Evolutionary conservation across 2,329 filamentous ascomycete genomes (phyloP).

Genomic region (Didymella pinodella): DNA sequence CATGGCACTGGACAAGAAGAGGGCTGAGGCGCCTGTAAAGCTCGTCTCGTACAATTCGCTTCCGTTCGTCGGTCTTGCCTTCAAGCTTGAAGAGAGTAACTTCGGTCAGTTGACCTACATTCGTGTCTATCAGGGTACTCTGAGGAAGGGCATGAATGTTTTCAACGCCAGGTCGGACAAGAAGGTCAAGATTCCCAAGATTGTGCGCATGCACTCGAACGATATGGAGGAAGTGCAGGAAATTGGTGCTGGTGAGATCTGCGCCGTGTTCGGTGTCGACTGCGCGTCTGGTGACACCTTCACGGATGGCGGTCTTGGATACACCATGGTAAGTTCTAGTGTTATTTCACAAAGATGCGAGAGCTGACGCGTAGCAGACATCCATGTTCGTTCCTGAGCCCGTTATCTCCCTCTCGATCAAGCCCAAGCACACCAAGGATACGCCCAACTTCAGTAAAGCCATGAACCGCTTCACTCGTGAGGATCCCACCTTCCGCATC

Average conservation of each 20-base stretch:
- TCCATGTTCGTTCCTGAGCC: conserved; percentile 98
- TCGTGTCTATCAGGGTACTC: conserved; percentile 92
- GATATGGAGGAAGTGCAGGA: conserved; percentile 98
- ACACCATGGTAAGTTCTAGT: conserved; percentile 72
- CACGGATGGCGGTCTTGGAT: conserved; percentile 89
- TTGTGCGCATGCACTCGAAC: conserved; percentile 99
- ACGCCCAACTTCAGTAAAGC: conserved; percentile 96
- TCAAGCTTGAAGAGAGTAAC: conserved; percentile 99
- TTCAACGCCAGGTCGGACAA: conserved; percentile 95
- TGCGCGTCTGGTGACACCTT: conserved; percentile 98
- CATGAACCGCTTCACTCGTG: conserved; percentile 97
- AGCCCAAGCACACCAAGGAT: conserved; percentile 92
- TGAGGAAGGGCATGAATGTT: conserved; percentile 87
- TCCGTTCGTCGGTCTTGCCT: conserved; percentile 93
- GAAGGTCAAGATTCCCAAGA: conserved; percentile 95
- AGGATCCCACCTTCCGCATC: conserved; percentile 97
- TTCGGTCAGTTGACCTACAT: conserved; percentile 99
- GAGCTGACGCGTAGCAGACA: conserved; percentile 54
- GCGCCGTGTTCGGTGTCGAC: conserved; percentile 96
- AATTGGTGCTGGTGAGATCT: conserved; percentile 96
- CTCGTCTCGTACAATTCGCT: conserved; percentile 92
- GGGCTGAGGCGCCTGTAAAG: conserved; percentile 80
- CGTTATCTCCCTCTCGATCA: conserved; percentile 97
- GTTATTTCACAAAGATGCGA: conserved; percentile 3
- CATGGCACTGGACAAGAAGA: conserved; percentile 82